A percentile compares a stretch with the other conserved stretches of the same genome.
Conservation (phyloP, 805 yeast species). For the Komagataella pseudopastoris region DNA sequence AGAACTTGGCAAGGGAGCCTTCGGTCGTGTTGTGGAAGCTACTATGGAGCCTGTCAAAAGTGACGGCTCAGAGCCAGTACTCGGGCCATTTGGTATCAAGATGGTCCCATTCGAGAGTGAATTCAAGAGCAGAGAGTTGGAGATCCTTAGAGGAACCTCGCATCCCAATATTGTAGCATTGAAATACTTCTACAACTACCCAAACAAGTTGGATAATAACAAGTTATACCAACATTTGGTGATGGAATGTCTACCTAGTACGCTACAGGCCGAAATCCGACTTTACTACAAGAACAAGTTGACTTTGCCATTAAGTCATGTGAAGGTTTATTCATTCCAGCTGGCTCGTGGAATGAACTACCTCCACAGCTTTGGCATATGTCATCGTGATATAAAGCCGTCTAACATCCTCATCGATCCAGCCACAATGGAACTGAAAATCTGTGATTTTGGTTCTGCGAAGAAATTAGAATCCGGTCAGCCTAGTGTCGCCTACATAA, state of each 20-base stretch:
- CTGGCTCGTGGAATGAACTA: constrained; percentile 76
- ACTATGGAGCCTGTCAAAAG: constrained; percentile 21
- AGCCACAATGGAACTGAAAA: constrained; percentile 46
- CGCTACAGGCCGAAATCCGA: constrained; percentile 63
- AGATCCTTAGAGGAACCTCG: constrained; percentile 56
- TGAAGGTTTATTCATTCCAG: constrained; percentile 68
- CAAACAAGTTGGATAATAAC: constrained; percentile 40
- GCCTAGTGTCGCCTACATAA: constrained; percentile 89
- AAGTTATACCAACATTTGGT: constrained; percentile 69
- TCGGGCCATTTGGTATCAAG: constrained; percentile 77
- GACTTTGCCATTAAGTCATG: constrained; percentile 57
- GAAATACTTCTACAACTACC: constrained; percentile 59
- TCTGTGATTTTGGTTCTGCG: constrained; percentile 82
- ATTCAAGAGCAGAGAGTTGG: constrained; percentile 71
- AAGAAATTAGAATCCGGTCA: constrained; percentile 65
- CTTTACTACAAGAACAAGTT: constrained; percentile 47
- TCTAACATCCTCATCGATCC: constrained; percentile 74
- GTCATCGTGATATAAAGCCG: constrained; percentile 80
- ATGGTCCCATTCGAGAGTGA: constrained; percentile 83
- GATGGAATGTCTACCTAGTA: constrained; percentile 80
- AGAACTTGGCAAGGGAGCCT: constrained; percentile 77
- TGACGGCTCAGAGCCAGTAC: constrained; percentile 24
- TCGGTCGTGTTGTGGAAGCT: constrained; percentile 76
- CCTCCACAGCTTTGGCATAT: constrained; percentile 65
- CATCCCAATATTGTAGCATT: constrained; percentile 72